These are phyloP conservation scores for Pythium guiyangense DNA, from an alignment of 352 stramenopile genomes.

Conservation along the genomic window DNA sequence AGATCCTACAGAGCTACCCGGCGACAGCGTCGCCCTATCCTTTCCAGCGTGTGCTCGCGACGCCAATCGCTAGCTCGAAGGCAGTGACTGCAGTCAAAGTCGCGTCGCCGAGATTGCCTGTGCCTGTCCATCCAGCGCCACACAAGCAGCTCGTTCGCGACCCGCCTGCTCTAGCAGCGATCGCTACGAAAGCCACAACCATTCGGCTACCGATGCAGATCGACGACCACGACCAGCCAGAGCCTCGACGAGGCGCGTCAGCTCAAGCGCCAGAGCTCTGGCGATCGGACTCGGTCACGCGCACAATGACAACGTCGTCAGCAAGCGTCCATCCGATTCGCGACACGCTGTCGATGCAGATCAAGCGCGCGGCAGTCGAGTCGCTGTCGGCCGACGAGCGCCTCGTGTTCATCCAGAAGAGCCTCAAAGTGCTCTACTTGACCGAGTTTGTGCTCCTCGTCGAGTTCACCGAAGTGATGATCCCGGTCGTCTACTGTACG, in stretches of 20 bases:
- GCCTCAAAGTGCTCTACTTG: slow-evolving; percentile 28
- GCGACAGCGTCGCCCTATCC: not conserved
- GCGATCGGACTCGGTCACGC: not conserved
- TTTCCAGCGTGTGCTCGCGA: not conserved
- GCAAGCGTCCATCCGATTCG: not conserved
- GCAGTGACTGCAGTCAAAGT: not conserved
- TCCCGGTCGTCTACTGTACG: slow-evolving; percentile 39
- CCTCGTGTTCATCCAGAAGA: slow-evolving; percentile 16
- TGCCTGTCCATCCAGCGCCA: not conserved
- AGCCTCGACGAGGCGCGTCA: no score
- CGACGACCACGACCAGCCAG: not conserved
- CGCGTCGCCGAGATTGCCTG: not conserved
- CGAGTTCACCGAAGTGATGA: slow-evolving; percentile 35
- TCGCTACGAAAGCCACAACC: not conserved
- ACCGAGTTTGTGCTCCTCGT: slow-evolving; percentile 40
- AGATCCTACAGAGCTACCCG: not conserved
- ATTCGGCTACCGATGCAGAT: not conserved
- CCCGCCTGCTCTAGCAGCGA: not conserved
- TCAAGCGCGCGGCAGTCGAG: not conserved
- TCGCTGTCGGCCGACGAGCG: slow-evolving; percentile 6
- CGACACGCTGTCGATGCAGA: not conserved
- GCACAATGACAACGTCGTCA: not conserved
- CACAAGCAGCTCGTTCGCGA: not conserved
- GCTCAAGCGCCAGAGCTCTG: not conserved
- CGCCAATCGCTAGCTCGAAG: not conserved